Evolutionary conservation across 2,329 filamentous ascomycete species (phyloP), one percentile per base, ranked within the genome.

Genomic region (Botrytis paeoniae): DNA sequence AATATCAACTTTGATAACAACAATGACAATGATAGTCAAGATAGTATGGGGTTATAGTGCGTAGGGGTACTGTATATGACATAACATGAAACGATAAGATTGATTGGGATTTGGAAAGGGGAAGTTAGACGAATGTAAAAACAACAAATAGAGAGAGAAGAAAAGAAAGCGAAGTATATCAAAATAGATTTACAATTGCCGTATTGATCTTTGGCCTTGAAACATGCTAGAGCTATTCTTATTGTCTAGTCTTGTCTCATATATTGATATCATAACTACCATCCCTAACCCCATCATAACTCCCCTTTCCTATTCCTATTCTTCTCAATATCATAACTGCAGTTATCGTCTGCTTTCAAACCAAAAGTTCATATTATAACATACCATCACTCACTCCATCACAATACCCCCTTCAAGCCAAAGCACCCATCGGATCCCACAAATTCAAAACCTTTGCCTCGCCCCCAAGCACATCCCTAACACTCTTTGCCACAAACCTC

Each of bases 351-450:
- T 57, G 8, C 35, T 2, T 62, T 3, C 3, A 25, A 18, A 18
- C 3, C 22, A 62, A 9, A n/a, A 22, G 1, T 18, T 25, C 25
- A 18, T n/a, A n/a, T n/a, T 35, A 62, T 39, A 9, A 16, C 9
- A 54, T 4, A 57, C 25, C 51, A 54, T 54, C 14, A 32, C 16
- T 43, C 37, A 29, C n/a, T n/a, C 22, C 48, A 59, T 59, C 20
- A 32, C 10, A 10, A 43, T 16, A 25, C 45, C 29, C 45, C 7
- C 20, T 10, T 48, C 48, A 92, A 77, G 92, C 92, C 81, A 94
- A 80, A 29, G 90, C 86, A 1, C 92, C 92, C 90, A 95, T 93
- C 0, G 92, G 92, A 84, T 95, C 92, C 93, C 93, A 95, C 37
- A 93, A 83, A 2, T 92, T 91, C 74, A 95, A 82, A 71, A 93